These are phyloP conservation scores for Gossypium turneri DNA, from an alignment of 345 rosid genomes.

Conservation along the genomic window DNA sequence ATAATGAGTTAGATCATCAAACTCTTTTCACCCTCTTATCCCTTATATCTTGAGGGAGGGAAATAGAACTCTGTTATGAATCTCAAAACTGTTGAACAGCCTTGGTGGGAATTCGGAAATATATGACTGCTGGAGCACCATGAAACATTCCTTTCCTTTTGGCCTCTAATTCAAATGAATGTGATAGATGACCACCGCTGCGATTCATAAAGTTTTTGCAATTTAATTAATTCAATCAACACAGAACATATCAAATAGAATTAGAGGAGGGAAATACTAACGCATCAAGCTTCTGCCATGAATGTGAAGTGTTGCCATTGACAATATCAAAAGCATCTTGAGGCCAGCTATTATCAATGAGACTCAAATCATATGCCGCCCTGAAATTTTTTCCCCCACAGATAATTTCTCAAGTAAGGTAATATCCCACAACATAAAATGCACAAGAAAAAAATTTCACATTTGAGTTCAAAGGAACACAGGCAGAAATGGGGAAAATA, in stretches of 20 bases:
- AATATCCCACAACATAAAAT: neutral
- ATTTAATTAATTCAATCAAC: slow-evolving; percentile 20
- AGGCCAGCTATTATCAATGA: slow-evolving; percentile 68
- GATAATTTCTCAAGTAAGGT: neutral
- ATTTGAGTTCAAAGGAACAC: neutral
- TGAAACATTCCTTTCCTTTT: slow-evolving; percentile 71
- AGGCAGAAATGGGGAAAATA: neutral
- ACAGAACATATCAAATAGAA: neutral
- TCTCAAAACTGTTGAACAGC: slow-evolving; percentile 64
- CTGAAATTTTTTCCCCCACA: slow-evolving; percentile 31
- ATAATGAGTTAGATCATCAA: neutral
- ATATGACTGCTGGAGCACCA: slow-evolving; percentile 79
- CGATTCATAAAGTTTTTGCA: slow-evolving; percentile 26
- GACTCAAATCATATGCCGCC: slow-evolving; percentile 75
- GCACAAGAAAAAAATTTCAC: neutral
- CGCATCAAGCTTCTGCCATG: slow-evolving; percentile 98
- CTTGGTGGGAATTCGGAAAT: slow-evolving; percentile 87
- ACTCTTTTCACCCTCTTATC: neutral
- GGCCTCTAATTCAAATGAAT: slow-evolving; percentile 76
- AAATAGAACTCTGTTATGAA: too few relatives aligned
- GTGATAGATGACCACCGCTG: slow-evolving; percentile 78
- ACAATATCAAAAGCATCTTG: slow-evolving; percentile 51
- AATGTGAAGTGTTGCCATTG: slow-evolving; percentile 63
- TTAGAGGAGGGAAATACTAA: slow-evolving; percentile 36
- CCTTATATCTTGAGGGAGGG: neutral